A percentile compares a stretch with the other conserved stretches of the same genome.
Evolutionary conservation across 2,329 filamentous ascomycete genomes (phyloP).

Genomic region (Cytospora piceicola): DNA sequence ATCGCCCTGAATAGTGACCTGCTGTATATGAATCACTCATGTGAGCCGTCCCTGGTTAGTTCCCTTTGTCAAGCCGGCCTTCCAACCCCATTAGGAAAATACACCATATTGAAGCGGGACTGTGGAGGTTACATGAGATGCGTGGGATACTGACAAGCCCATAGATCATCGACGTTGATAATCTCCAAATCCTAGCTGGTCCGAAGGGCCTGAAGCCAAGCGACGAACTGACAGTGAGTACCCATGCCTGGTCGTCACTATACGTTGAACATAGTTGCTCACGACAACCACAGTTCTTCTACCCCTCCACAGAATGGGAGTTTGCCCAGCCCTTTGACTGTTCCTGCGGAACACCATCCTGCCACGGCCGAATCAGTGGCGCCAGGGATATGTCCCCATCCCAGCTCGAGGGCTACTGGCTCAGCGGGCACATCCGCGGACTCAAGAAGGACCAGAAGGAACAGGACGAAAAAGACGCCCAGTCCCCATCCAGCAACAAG

Average conservation of each 20-base stretch:
- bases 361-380: constrained; percentile 65
- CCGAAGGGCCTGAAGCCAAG: constrained; percentile 57
- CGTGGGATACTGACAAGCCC: background rate
- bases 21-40: constrained; percentile 71
- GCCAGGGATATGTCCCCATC: constrained; percentile 61
- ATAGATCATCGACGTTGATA: constrained; percentile 64
- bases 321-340: constrained; percentile 76
- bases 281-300: constrained; percentile 62
- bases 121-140: background rate
- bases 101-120: background rate
- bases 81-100: background rate
- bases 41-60: constrained; percentile 65
- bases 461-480: background rate
- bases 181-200: constrained; percentile 61
- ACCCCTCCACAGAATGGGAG: constrained; percentile 74
- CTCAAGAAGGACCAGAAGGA: constrained; percentile 51
- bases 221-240: constrained; percentile 60
- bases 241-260: background rate
- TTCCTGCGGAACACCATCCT: constrained; percentile 60
- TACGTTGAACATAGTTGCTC: background rate
- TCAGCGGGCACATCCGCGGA: constrained; percentile 64
- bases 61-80: background rate
- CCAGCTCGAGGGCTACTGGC: constrained; percentile 62
- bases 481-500: constrained; percentile 12
- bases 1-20: constrained; percentile 68